Base-by-base conservation (phyloP, 768 basidiomycete genomes). In the Galerina marginata region DNA sequence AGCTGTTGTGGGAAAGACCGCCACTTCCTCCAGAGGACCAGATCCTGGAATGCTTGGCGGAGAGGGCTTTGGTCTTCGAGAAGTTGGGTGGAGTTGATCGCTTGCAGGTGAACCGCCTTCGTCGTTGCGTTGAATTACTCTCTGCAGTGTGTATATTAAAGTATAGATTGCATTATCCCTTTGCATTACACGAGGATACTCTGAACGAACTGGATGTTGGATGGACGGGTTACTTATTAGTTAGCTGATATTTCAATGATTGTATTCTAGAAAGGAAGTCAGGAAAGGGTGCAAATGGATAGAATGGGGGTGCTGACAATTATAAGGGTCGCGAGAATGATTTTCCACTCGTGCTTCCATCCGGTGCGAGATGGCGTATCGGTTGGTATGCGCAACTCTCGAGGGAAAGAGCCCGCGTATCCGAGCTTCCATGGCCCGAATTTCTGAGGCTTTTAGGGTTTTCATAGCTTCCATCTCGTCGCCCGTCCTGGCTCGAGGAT, bases 301-400 rank as follows among this genome's bases (percentile, higher is more conserved):
- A 40, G n/a, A 44, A 52, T 44, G 50, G 39, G 14, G 29, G 44
- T 45, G n/a, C 60, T 50, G 45, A 69, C 63, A 43, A 58, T 69
- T 71, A 84, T 59, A 84, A 59, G 29, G 85, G 84, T 40, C 83
- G 79, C 59, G 81, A 75, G 69, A 87, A 86, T 48, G 90, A 83
- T 56, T 83, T 83, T 91, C 86, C 89, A 96, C n/a, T 89, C 86
- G 69, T 95, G 90, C 54, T 88, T 86, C 95, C 95, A 96, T 3
- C 93, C 93, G 44, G 82, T 80, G 56, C 83, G 85, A 25, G 90
- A 83, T 2, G 93, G 91, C 6, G 92, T 95, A 69, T 96, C 95
- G 4, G 91, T 86, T 45, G 96, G 95, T 48, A 92, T 82, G 64
- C 88, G 86, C 69, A 93, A 71, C 72, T 98, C 95, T 61, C 96